A percentile compares a stretch with the other conserved stretches of the same genome.
Conservation (phyloP, 805 yeast species). For the Wickerhamiella allomyrinae region DNA sequence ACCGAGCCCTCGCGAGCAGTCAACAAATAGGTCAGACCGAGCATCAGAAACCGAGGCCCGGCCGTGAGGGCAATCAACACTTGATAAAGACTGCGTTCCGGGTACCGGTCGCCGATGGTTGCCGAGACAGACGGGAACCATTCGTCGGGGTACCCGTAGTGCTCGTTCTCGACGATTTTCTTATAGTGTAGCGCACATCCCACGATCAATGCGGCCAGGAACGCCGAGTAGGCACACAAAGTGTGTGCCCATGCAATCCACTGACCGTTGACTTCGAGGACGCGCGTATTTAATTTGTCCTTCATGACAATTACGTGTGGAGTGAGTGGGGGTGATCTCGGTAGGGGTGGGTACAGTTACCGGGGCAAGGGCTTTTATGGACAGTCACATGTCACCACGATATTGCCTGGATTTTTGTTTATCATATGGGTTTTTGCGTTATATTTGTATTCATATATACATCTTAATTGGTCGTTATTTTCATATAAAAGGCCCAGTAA, state of each 20-base stretch:
- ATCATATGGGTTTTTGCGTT: no score
- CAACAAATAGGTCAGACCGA: conserved; percentile 35
- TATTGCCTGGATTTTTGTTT: no score
- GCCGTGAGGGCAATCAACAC: conserved; percentile 82
- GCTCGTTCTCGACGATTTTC: conserved; percentile 77
- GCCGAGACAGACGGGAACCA: conserved; percentile 99
- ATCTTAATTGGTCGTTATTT: neutral
- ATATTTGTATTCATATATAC: neutral
- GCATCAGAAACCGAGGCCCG: conserved; percentile 72
- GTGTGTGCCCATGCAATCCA: conserved; percentile 62
- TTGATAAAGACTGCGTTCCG: conserved; percentile 88
- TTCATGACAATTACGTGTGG: neutral
- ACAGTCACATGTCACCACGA: no score
- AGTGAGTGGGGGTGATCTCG: no score
- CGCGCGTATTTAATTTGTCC: neutral
- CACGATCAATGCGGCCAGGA: conserved; percentile 54
- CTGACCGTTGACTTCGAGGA: conserved; percentile 31
- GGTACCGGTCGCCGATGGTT: conserved; percentile 91
- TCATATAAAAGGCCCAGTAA: neutral
- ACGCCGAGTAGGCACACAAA: conserved; percentile 57
- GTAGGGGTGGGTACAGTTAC: no score
- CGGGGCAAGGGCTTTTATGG: no score
- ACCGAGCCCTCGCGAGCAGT: conserved; percentile 25
- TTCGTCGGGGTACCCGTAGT: conserved; percentile 87
- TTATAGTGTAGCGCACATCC: conserved; percentile 70